These are phyloP conservation scores for Boletus patriciae DNA, from an alignment of 768 basidiomycete genomes.

Conservation along the genomic window DNA sequence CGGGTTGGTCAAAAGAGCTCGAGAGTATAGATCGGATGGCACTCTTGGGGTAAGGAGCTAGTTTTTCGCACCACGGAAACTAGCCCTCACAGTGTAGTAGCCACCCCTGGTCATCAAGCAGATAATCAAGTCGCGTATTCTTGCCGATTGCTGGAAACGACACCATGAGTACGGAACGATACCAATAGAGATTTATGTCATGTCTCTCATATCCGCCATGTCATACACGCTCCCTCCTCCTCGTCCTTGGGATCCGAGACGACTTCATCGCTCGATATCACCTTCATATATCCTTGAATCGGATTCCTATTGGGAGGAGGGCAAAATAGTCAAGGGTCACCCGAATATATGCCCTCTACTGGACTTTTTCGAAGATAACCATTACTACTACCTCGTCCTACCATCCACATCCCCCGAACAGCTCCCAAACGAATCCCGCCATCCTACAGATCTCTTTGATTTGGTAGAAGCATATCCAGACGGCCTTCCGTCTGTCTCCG, in stretches of 20 bases:
- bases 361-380: slow-evolving; percentile 95
- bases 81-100: slow-evolving; percentile 39
- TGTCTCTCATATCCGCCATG: slow-evolving; percentile 85
- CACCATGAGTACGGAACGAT: slow-evolving; percentile 94
- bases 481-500: slow-evolving; percentile 71
- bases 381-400: slow-evolving; percentile 94
- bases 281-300: slow-evolving; percentile 12
- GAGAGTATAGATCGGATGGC: slow-evolving; percentile 74
- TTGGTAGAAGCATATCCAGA: slow-evolving; percentile 87
- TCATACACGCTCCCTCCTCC: slow-evolving; percentile 75
- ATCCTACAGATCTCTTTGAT: slow-evolving; percentile 89
- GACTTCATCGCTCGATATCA: slow-evolving; percentile 32
- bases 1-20: slow-evolving; percentile 88
- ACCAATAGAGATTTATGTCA: slow-evolving; percentile 95
- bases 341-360: slow-evolving; percentile 93
- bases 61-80: slow-evolving; percentile 2
- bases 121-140: slow-evolving; percentile 96
- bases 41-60: slow-evolving; percentile 71
- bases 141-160: slow-evolving; percentile 99
- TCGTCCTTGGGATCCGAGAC: slow-evolving; percentile 82
- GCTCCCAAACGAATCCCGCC: slow-evolving; percentile 48
- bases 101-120: slow-evolving; percentile 94
- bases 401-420: slow-evolving; percentile 70
- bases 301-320: slow-evolving; percentile 60
- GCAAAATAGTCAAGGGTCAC: slow-evolving; percentile 78